Evolutionary conservation across 1,284 basidiomycete genomes (phyloP).

Genomic region (Hymenochaete sp.): DNA sequence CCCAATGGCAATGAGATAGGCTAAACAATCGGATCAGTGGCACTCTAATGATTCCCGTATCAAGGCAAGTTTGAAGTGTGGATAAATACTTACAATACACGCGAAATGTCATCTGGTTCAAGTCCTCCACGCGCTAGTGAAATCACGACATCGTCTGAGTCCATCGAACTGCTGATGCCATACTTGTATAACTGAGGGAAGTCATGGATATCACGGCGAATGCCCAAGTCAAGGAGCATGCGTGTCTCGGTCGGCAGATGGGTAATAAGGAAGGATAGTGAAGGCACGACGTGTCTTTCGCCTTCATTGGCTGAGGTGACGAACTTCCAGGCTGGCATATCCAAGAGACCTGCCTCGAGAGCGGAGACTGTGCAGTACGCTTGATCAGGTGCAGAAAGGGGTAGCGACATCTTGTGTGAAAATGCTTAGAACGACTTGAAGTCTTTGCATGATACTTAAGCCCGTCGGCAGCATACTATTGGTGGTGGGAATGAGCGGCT

Average conservation of each 20-base stretch:
- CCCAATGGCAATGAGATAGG: constrained; percentile 42
- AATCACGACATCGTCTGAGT: constrained; percentile 38
- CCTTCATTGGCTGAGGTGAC: constrained; percentile 10
- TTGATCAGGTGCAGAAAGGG: constrained; percentile 15
- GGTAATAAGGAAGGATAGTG: constrained; percentile 20
- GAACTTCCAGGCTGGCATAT: constrained; percentile 6
- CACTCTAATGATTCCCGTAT: too few species aligned
- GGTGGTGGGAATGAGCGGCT: too few species aligned
- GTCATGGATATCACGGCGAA: constrained; percentile 18
- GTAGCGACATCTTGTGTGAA: too few species aligned
- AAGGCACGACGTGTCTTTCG: constrained; percentile 14
- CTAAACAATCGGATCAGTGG: too few species aligned
- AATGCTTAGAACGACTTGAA: too few species aligned
- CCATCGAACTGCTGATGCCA: too few species aligned
- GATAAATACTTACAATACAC: too few species aligned
- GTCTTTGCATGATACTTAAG: too few species aligned
- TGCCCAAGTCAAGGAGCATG: constrained; percentile 21
- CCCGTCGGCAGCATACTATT: too few species aligned
- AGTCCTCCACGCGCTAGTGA: constrained; percentile 42
- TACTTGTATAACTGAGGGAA: constrained; percentile 25
- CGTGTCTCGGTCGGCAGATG: constrained; percentile 14
- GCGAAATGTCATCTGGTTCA: constrained; percentile 31
- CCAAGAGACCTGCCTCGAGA: constrained; percentile 18
- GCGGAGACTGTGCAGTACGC: constrained; percentile 19
- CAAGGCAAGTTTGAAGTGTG: too few species aligned